Conservation (phyloP, 768 basidiomycete species). For the Asterophora lycoperdoides region DNA sequence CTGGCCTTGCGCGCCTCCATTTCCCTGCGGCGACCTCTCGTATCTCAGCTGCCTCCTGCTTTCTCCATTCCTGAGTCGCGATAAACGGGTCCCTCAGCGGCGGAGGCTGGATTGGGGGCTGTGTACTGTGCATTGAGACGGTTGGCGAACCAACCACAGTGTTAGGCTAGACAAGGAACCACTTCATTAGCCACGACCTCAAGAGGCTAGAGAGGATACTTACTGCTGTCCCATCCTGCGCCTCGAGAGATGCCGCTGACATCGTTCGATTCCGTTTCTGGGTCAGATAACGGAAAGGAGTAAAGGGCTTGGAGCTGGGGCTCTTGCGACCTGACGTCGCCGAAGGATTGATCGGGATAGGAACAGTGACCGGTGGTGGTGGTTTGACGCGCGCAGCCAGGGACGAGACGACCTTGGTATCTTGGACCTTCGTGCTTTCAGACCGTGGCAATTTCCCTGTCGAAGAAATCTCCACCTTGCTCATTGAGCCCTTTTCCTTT, state of each 20-base stretch:
- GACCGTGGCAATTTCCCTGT: not conserved
- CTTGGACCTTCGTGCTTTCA: conserved; percentile 4
- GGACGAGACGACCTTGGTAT: conserved; percentile 7
- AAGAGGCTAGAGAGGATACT: conserved; percentile 24
- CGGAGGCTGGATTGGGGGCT: conserved; percentile 47
- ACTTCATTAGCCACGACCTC: conserved; percentile 9
- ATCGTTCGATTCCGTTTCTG: conserved; percentile 60
- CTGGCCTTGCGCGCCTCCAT: conserved; percentile 47
- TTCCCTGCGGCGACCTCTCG: conserved; percentile 34
- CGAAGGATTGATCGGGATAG: conserved; percentile 26
- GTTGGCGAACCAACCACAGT: conserved; percentile 75
- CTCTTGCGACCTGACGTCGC: conserved; percentile 32
- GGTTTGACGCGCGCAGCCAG: conserved; percentile 10
- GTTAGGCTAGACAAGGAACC: conserved; percentile 42
- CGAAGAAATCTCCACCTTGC: not conserved
- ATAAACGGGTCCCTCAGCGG: conserved; percentile 57
- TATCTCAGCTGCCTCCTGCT: conserved; percentile 52
- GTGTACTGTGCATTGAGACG: conserved; percentile 54
- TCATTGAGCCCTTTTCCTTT: not conserved
- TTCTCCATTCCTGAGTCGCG: conserved; percentile 70
- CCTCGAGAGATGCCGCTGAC: conserved; percentile 73
- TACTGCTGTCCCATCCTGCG: conserved; percentile 76
- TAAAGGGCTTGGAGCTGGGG: conserved; percentile 45
- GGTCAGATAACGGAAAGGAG: conserved; percentile 58
- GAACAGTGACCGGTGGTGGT: conserved; percentile 21